These are phyloP conservation scores for Diaporthe citrichinensis DNA, from an alignment of 2,329 filamentous ascomycete genomes.

Conservation along the genomic window DNA sequence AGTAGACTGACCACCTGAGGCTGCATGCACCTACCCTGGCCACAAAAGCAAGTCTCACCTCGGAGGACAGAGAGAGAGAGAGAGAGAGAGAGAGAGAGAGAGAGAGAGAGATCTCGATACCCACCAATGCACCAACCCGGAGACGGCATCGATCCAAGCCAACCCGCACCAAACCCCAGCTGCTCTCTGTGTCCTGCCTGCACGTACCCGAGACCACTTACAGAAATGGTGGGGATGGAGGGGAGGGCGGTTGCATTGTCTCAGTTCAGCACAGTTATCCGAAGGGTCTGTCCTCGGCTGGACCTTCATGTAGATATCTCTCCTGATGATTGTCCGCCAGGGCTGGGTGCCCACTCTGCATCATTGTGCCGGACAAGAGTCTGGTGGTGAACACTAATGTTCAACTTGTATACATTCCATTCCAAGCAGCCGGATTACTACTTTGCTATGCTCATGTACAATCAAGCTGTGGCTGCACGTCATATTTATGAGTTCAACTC, in stretches of 20 bases:
- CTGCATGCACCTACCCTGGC: neutral
- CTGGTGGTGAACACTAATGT: neutral
- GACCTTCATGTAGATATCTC: neutral
- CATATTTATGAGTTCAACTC: too few relatives aligned
- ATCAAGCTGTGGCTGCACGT: neutral
- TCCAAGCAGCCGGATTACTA: neutral
- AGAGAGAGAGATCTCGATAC: neutral
- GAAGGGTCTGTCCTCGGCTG: neutral
- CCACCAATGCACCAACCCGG: neutral
- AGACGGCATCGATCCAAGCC: neutral
- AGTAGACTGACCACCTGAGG: neutral
- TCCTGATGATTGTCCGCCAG: too few relatives aligned
- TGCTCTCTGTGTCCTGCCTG: neutral
- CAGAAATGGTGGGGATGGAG: neutral
- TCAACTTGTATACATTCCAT: neutral
- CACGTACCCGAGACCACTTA: constrained; percentile 4
- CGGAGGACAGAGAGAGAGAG: neutral
- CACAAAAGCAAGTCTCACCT: constrained; percentile 4
- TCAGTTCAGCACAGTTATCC: neutral
- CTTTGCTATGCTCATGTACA: neutral
- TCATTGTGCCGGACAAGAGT: neutral
- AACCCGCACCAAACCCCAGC: neutral
- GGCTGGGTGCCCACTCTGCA: neutral
- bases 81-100: neutral
- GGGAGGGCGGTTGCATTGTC: neutral